Conservation (phyloP, 2,329 filamentous ascomycete genomes). For the Fusarium brevicatenulatum region DNA sequence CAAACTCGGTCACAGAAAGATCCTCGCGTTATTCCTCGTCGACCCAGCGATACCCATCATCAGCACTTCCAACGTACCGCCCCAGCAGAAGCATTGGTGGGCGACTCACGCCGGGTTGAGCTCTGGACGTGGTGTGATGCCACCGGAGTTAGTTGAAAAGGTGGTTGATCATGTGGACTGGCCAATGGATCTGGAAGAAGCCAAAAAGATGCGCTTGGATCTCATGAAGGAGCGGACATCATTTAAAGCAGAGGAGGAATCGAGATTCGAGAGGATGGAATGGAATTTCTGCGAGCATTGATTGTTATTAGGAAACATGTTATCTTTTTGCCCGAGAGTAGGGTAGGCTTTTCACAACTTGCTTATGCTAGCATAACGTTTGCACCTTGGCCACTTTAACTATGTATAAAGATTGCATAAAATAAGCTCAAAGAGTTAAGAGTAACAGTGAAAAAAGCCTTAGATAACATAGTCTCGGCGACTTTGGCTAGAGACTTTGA, state of each 20-base stretch:
- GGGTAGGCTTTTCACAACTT: background rate
- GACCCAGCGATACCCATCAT: background rate
- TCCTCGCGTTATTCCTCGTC: background rate
- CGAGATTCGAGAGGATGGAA: background rate
- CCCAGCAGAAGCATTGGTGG: slow-evolving; percentile 6
- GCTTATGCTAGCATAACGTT: background rate
- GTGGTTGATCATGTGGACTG: background rate
- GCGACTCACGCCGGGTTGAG: accelerated
- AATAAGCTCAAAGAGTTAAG: background rate
- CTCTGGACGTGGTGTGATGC: accelerated
- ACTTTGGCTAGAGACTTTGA: background rate
- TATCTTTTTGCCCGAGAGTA: background rate
- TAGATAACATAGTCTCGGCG: background rate
- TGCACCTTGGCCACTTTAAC: too few species aligned
- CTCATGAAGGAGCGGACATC: background rate
- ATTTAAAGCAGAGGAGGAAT: background rate
- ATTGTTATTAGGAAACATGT: background rate
- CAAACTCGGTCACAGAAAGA: slow-evolving; percentile 1
- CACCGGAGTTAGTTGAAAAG: background rate
- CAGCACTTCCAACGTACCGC: background rate
- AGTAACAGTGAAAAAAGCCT: background rate
- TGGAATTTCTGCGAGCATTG: slow-evolving; percentile 1
- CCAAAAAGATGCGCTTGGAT: background rate
- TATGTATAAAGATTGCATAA: accelerated
- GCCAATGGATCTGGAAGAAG: background rate